phyloP scores from a whole-genome alignment of 2,329 filamentous ascomycete genomes.

The Davidsoniella neocaledoniae region DNA sequence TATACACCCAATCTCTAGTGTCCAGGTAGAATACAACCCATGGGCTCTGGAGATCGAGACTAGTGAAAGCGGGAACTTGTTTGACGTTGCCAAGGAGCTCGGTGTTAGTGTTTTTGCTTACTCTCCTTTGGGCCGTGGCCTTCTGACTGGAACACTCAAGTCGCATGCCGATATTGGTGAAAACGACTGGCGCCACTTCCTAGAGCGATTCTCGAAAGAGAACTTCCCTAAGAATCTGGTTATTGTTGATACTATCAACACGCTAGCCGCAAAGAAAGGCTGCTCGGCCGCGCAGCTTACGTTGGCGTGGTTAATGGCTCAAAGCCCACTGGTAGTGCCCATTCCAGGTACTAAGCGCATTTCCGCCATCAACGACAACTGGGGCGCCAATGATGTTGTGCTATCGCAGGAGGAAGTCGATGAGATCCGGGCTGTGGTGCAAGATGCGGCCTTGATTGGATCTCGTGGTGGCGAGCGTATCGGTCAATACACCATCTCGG shows the following conservation, averaged over 20 bases:
- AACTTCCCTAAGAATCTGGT: constrained; percentile 31
- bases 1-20: constrained; percentile 31
- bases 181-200: constrained; percentile 14
- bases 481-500: background rate
- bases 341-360: constrained; percentile 35
- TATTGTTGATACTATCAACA: constrained; percentile 32
- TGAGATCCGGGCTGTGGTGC: constrained; percentile 15
- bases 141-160: constrained; percentile 35
- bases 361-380: constrained; percentile 31
- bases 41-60: constrained; percentile 43
- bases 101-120: constrained; percentile 40
- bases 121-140: constrained; percentile 40
- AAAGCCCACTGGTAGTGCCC: constrained; percentile 43
- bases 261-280: constrained; percentile 34
- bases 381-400: constrained; percentile 19
- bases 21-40: constrained; percentile 38
- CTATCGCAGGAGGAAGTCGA: constrained; percentile 21
- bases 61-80: constrained; percentile 24
- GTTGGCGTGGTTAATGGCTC: constrained; percentile 45
- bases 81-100: constrained; percentile 40
- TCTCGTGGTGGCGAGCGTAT: background rate
- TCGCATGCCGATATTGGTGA: constrained; percentile 27
- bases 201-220: constrained; percentile 16
- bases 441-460: background rate
- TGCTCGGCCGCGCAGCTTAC: constrained; percentile 40